phyloP scores from a whole-genome alignment of 2,329 filamentous ascomycete genomes.

The Corinectria fuckeliana region DNA sequence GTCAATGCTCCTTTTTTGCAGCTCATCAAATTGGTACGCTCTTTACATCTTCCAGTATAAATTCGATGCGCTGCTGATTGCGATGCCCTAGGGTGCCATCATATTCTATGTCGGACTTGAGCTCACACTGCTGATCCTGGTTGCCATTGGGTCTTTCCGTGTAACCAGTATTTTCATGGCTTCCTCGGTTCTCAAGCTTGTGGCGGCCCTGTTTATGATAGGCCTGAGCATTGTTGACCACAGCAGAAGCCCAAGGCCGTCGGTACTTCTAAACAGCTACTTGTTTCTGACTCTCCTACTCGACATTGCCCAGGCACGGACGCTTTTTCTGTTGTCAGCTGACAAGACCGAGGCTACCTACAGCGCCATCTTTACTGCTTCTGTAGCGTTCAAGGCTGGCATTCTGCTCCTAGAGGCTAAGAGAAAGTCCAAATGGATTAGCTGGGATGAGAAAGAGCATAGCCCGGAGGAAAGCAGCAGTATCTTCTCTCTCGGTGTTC shows the following conservation, averaged over 20 bases:
- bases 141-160: slow-evolving; percentile 8
- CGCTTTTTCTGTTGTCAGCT: slow-evolving; percentile 41
- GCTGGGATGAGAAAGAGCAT: slow-evolving; percentile 44
- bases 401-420: slow-evolving; percentile 46
- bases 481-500: slow-evolving; percentile 34
- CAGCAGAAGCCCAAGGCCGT: slow-evolving; percentile 46
- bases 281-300: slow-evolving; percentile 49
- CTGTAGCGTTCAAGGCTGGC: slow-evolving; percentile 40
- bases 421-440: slow-evolving; percentile 44
- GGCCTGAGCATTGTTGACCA: slow-evolving; percentile 30
- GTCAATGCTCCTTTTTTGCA: slow-evolving; percentile 14
- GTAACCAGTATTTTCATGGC: slow-evolving; percentile 9
- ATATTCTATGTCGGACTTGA: slow-evolving; percentile 8
- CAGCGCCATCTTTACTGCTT: slow-evolving; percentile 40
- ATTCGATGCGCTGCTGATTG: neutral
- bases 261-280: slow-evolving; percentile 48
- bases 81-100: neutral
- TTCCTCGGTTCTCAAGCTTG: slow-evolving; percentile 5
- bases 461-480: slow-evolving; percentile 40
- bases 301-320: slow-evolving; percentile 48
- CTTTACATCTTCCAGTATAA: neutral
- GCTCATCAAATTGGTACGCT: slow-evolving; percentile 10
- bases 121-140: slow-evolving; percentile 11
- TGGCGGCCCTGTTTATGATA: slow-evolving; percentile 5
- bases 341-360: slow-evolving; percentile 9